These are phyloP conservation scores for Aspergillus latus DNA, from an alignment of 2,329 filamentous ascomycete species.

Conservation along the genomic window DNA sequence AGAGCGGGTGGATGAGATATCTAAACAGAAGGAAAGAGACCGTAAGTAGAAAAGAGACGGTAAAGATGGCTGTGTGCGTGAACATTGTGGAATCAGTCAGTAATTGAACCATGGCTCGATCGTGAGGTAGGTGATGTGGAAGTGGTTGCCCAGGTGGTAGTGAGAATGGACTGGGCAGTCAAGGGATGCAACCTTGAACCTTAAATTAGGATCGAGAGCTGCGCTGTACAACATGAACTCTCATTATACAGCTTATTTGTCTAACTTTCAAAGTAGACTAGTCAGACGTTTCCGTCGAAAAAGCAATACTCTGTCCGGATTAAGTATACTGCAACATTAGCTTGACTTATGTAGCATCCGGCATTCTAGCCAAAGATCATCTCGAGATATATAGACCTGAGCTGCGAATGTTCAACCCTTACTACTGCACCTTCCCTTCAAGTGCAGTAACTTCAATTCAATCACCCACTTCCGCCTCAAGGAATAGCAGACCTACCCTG, in stretches of 20 bases:
- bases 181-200: background rate
- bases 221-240: too few species aligned
- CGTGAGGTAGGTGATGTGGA: background rate
- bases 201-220: background rate
- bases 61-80: background rate
- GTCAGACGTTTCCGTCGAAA: background rate
- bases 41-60: background rate
- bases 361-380: background rate
- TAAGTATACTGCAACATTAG: background rate
- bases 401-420: too few species aligned
- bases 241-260: too few species aligned
- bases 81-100: background rate
- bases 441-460: too few species aligned
- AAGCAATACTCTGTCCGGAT: background rate
- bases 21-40: slow-evolving; percentile 20
- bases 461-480: too few species aligned
- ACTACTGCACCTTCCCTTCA: too few species aligned
- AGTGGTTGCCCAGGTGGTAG: background rate
- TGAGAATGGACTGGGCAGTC: background rate
- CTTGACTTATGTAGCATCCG: background rate
- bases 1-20: slow-evolving; percentile 28
- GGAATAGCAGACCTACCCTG: too few species aligned
- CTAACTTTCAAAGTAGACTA: too few species aligned
- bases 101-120: background rate
- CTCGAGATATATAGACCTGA: background rate